A percentile compares a stretch with the other conserved stretches of the same genome.
Evolutionary conservation across 2,329 filamentous ascomycete species (phyloP).

Genomic region (Teratosphaeria gauchensis): DNA sequence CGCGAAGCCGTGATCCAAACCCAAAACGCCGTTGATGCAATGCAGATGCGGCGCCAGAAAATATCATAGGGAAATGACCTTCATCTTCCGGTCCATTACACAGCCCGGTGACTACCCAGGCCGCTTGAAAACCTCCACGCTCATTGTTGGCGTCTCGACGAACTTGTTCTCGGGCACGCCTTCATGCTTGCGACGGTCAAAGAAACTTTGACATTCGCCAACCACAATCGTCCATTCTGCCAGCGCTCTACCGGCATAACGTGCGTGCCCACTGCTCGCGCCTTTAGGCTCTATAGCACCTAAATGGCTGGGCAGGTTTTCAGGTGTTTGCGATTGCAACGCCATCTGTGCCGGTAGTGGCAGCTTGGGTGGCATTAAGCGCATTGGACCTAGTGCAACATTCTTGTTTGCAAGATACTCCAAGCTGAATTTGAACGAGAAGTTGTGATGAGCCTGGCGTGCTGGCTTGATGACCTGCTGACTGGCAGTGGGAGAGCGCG

Average conservation of each 20-base stretch:
- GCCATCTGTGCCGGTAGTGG: conserved; percentile 60
- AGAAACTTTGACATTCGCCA: conserved; percentile 71
- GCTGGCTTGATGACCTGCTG: conserved; percentile 1
- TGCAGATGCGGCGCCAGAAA: not conserved
- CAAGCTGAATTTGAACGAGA: conserved; percentile 65
- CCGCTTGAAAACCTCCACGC: conserved; percentile 50
- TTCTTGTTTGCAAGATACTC: conserved; percentile 54
- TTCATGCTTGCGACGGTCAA: conserved; percentile 65
- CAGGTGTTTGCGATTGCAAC: conserved; percentile 35
- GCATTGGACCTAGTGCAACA: conserved; percentile 47
- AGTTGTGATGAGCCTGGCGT: conserved; percentile 41
- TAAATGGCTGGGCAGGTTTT: conserved; percentile 1
- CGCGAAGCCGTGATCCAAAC: not conserved
- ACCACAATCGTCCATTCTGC: conserved; percentile 71
- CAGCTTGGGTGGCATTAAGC: conserved; percentile 57
- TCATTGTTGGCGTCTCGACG: conserved; percentile 59
- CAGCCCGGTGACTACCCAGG: conserved; percentile 3
- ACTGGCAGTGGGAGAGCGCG: not conserved
- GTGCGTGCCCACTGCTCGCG: conserved; percentile 33
- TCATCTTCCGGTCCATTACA: not conserved
- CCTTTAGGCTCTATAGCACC: conserved; percentile 26
- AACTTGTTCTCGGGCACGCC: conserved; percentile 56
- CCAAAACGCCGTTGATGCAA: not conserved
- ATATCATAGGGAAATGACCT: not conserved
- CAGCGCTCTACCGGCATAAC: conserved; percentile 61